Conservation (phyloP, 768 basidiomycete genomes). For the Russula sp. region DNA sequence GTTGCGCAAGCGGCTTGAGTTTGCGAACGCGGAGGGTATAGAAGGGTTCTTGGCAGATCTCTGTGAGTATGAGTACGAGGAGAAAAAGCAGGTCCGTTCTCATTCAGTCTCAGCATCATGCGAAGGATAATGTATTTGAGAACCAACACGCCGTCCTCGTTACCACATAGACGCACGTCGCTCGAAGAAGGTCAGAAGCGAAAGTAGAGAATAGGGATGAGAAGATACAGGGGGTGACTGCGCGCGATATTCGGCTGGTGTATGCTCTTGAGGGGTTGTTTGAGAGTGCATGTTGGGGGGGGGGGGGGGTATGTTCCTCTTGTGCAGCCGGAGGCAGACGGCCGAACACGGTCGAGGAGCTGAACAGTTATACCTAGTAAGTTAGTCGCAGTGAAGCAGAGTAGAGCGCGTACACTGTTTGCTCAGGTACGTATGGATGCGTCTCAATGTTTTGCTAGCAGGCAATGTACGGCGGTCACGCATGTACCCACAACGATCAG, state of each 20-base stretch:
- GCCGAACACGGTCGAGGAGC: slow-evolving; percentile 19
- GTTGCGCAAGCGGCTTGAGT: slow-evolving; percentile 22
- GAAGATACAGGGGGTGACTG: slow-evolving; percentile 21
- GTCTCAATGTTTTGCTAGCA: no score
- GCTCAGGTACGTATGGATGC: no score
- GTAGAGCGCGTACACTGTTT: no score
- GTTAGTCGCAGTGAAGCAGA: not conserved
- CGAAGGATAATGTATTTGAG: slow-evolving; percentile 1
- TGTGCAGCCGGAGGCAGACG: slow-evolving; percentile 15
- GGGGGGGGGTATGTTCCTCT: slow-evolving; percentile 10
- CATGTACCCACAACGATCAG: no score
- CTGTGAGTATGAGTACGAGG: no score
- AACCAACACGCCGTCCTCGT: slow-evolving; percentile 17
- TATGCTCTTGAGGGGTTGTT: slow-evolving; percentile 20
- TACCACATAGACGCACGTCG: slow-evolving; percentile 24
- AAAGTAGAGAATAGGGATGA: not conserved
- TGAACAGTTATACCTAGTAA: not conserved
- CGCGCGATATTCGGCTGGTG: slow-evolving; percentile 20
- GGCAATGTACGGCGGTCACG: no score
- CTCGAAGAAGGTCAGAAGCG: not conserved
- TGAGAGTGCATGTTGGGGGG: slow-evolving; percentile 12
- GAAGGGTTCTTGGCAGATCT: slow-evolving; percentile 15
- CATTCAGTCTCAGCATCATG: not conserved
- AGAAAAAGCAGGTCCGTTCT: slow-evolving; percentile 13
- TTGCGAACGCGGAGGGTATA: slow-evolving; percentile 8